A percentile compares a stretch with the other conserved stretches of the same genome.
These are phyloP conservation scores for Ophiostoma himal-ulmi DNA, from an alignment of 2,329 filamentous ascomycete species.

Conservation along the genomic window DNA sequence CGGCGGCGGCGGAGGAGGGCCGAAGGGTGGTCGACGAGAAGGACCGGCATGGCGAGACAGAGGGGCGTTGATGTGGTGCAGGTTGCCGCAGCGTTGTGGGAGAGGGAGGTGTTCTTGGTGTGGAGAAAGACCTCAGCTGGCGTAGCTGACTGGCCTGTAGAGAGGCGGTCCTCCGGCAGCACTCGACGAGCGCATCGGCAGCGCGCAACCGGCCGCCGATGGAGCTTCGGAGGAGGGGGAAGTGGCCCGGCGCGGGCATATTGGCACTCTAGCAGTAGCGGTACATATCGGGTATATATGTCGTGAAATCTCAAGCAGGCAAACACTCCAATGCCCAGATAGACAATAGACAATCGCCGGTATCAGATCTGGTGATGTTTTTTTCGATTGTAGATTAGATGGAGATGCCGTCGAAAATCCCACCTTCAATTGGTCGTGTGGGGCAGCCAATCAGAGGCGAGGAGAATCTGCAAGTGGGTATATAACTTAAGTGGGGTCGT, in stretches of 20 bases:
- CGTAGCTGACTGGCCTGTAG: background rate
- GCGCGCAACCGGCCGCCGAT: conserved; percentile 35
- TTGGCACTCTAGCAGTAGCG: background rate
- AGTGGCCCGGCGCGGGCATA: conserved; percentile 36
- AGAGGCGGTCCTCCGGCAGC: background rate
- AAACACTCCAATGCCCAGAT: background rate
- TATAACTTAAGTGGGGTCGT: background rate
- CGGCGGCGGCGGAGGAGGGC: conserved; percentile 16
- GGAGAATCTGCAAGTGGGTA: background rate
- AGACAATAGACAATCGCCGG: background rate
- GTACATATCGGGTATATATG: background rate
- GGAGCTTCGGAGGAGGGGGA: conserved; percentile 31
- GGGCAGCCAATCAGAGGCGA: background rate
- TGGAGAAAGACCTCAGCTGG: background rate
- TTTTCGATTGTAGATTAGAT: conserved; percentile 4
- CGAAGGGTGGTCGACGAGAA: conserved; percentile 16
- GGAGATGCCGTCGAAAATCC: conserved; percentile 2
- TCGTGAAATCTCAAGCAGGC: background rate
- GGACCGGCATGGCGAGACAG: conserved; percentile 14
- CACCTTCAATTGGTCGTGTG: background rate
- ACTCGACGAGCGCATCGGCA: conserved; percentile 12
- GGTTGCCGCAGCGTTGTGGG: background rate
- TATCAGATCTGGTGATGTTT: conserved; percentile 8
- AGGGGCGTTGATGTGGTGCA: background rate
- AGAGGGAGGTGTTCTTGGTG: background rate